Conservation (phyloP, 1,139 yeast genomes). For the Kazachstania sp. region DNA sequence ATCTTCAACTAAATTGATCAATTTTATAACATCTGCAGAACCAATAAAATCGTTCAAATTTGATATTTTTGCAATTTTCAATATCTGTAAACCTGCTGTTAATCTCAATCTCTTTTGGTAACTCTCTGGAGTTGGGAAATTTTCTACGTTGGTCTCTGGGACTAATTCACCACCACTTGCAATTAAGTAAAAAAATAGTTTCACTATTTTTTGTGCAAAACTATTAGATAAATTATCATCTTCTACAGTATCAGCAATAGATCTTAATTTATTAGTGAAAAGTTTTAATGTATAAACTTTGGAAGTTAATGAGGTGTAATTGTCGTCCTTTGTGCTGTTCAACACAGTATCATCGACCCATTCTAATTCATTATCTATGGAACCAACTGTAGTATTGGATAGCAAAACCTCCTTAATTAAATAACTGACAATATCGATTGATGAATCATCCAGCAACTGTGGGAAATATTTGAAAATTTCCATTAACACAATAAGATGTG, state of each 20-base stretch:
- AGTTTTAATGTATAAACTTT: constrained; percentile 52
- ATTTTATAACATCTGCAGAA: constrained; percentile 43
- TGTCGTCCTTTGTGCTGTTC: constrained; percentile 26
- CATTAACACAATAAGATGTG: constrained; percentile 54
- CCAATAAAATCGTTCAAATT: constrained; percentile 46
- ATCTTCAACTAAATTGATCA: constrained; percentile 62
- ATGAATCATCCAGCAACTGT: constrained; percentile 42
- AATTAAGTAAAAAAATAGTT: constrained; percentile 56
- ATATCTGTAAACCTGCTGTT: constrained; percentile 55
- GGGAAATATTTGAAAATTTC: constrained; percentile 53
- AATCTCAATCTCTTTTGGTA: constrained; percentile 57
- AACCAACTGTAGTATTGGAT: constrained; percentile 35
- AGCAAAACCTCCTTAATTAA: constrained; percentile 56
- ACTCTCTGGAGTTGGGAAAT: constrained; percentile 55
- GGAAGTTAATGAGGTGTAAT: constrained; percentile 32
- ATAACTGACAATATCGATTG: constrained; percentile 50
- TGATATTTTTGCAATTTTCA: constrained; percentile 56
- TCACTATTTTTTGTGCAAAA: constrained; percentile 56
- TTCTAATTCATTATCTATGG: constrained; percentile 29
- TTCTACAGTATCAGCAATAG: constrained; percentile 32
- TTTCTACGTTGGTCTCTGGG: constrained; percentile 35
- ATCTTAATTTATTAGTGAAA: constrained; percentile 55
- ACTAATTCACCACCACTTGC: constrained; percentile 80
- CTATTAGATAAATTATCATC: constrained; percentile 29
- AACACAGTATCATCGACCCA: constrained; percentile 48